A percentile compares a stretch with the other conserved stretches of the same genome.
Evolutionary conservation across 805 yeast species (phyloP).

Genomic region (Ogataea methylovora): DNA sequence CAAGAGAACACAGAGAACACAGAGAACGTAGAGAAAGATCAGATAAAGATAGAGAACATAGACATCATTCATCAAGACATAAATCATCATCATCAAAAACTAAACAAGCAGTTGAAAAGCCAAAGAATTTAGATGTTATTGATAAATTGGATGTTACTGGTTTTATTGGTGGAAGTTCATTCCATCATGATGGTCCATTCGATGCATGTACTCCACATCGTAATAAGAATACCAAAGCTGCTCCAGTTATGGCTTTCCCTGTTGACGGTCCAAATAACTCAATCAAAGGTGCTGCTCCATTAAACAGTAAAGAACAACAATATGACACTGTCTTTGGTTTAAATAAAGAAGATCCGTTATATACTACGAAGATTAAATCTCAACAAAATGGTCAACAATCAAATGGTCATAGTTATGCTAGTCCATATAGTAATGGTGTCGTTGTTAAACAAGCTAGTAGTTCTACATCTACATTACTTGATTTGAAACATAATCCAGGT

Average conservation of each 20-base stretch:
- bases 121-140: conserved; percentile 83
- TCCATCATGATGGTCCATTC: conserved; percentile 98
- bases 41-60: conserved; percentile 12
- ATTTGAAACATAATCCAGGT: conserved; percentile 44
- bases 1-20: conserved; percentile 12
- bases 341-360: conserved; percentile 39
- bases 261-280: conserved; percentile 90
- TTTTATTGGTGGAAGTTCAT: conserved; percentile 82
- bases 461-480: conserved; percentile 18
- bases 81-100: conserved; percentile 14
- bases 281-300: conserved; percentile 59
- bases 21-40: conserved; percentile 12
- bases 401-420: not conserved
- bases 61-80: conserved; percentile 18
- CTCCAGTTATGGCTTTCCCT: conserved; percentile 95
- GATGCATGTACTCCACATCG: conserved; percentile 98
- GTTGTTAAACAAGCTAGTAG: conserved; percentile 21
- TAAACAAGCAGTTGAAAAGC: conserved; percentile 37
- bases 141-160: conserved; percentile 96
- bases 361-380: conserved; percentile 14
- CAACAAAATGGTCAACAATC: not conserved
- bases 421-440: conserved; percentile 24
- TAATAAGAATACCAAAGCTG: conserved; percentile 63
- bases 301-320: conserved; percentile 49
- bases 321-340: conserved; percentile 76